phyloP scores from a whole-genome alignment of 164 flowering plant species.

The Stephania cephalantha region DNA sequence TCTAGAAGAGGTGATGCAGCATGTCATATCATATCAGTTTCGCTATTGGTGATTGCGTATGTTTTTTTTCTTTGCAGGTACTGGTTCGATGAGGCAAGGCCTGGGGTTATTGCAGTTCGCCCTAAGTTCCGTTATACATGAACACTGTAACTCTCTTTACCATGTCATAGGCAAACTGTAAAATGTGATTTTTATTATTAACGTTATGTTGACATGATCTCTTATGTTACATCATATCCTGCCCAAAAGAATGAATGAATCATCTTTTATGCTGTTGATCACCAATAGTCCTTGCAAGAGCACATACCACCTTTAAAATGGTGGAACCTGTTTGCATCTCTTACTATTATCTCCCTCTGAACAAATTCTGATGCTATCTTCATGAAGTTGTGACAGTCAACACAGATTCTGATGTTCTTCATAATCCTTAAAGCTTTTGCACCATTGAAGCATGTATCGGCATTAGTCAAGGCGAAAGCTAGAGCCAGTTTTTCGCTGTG shows the following conservation, averaged over 20 bases:
- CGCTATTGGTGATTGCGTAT: no score
- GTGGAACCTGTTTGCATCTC: conserved; percentile 76
- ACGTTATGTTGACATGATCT: background rate
- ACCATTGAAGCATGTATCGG: conserved; percentile 3
- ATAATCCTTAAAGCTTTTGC: conserved; percentile 38
- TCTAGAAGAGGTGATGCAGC: background rate
- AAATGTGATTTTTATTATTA: background rate
- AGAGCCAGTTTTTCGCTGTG: conserved; percentile 87
- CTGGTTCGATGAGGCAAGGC: conserved; percentile 50
- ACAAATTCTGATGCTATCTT: conserved; percentile 50
- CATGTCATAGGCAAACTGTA: background rate
- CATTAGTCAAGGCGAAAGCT: conserved; percentile 49
- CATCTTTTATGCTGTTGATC: conserved; percentile 8
- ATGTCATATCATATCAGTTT: background rate
- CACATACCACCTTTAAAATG: conserved; percentile 52
- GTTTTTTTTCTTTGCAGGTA: conserved; percentile 35
- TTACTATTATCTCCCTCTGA: conserved; percentile 55
- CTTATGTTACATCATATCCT: background rate
- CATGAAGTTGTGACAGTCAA: conserved; percentile 77
- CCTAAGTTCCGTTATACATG: conserved; percentile 51
- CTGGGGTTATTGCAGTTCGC: conserved; percentile 57
- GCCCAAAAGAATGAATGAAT: background rate
- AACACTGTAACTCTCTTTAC: background rate
- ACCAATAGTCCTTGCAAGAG: conserved; percentile 82
- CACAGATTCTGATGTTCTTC: conserved; percentile 70